A percentile compares a stretch with the other conserved stretches of the same genome.
Conservation (phyloP, 192 early-diverging fungal species). For the Entomortierella chlamydospora region DNA sequence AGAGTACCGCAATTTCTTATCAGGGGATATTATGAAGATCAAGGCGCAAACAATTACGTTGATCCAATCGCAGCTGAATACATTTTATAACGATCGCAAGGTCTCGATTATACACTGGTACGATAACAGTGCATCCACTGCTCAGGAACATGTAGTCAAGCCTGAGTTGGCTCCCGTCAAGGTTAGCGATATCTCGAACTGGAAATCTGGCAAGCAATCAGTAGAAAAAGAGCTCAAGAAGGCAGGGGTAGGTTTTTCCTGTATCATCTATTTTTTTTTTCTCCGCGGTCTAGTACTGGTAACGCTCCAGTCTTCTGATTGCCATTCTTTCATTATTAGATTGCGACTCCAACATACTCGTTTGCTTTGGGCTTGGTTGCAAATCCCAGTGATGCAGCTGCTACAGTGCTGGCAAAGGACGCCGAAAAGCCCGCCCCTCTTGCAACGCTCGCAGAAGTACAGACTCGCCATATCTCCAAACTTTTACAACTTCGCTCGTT, state of each 20-base stretch:
- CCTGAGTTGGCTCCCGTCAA: constrained; percentile 58
- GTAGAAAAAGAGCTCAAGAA: constrained; percentile 58
- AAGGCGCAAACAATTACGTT: constrained; percentile 68
- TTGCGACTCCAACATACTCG: constrained; percentile 24
- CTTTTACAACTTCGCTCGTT: constrained; percentile 43
- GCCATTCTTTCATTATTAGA: too few relatives aligned
- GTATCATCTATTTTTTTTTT: neutral
- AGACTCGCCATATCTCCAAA: constrained; percentile 36
- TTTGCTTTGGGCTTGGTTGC: constrained; percentile 30
- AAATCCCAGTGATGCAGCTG: constrained; percentile 21
- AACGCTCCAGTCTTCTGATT: too few relatives aligned
- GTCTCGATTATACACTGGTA: constrained; percentile 72
- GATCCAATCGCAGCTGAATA: constrained; percentile 68
- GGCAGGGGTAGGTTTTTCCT: constrained; percentile 53
- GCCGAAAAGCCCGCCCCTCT: constrained; percentile 11
- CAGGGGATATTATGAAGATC: constrained; percentile 65
- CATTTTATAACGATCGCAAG: constrained; percentile 75
- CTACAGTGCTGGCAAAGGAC: constrained; percentile 17
- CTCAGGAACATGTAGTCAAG: constrained; percentile 69
- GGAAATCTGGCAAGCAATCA: constrained; percentile 52
- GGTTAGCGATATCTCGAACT: constrained; percentile 49
- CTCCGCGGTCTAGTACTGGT: too few relatives aligned
- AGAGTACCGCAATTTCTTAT: constrained; percentile 77
- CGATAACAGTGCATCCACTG: constrained; percentile 47
- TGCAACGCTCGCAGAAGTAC: constrained; percentile 18